Conservation (phyloP, 495 filamentous ascomycete species). For the Sordaria brevicollis region DNA sequence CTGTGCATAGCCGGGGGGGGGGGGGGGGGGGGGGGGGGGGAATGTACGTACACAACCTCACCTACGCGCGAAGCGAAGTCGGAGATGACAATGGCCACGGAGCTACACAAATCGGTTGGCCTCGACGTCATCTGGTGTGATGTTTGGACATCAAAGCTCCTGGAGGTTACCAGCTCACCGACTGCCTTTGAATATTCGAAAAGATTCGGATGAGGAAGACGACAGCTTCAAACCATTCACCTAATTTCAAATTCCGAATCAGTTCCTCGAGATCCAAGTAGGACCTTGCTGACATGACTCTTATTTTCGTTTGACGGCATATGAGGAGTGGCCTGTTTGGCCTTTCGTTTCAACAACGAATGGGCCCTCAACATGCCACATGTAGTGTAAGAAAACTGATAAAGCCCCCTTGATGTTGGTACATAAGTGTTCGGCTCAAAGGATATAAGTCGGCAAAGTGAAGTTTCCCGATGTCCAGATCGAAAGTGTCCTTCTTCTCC, state of each 20-base stretch:
- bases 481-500: not conserved
- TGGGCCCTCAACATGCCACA: not conserved
- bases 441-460: not conserved
- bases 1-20: not conserved
- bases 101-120: not conserved
- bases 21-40: no score
- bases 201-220: not conserved
- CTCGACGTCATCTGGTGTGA: not conserved
- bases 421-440: not conserved
- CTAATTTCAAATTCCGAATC: not conserved
- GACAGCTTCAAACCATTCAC: not conserved
- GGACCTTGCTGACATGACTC: not conserved
- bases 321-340: not conserved
- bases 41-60: not conserved
- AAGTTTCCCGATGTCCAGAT: constrained; percentile 4
- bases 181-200: not conserved
- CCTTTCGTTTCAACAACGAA: not conserved
- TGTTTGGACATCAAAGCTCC: not conserved
- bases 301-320: not conserved
- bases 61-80: not conserved
- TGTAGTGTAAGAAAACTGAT: not conserved
- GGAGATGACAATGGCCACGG: not conserved
- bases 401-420: not conserved
- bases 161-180: not conserved
- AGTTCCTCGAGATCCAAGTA: not conserved